Evolutionary conservation across 2,329 filamentous ascomycete genomes (phyloP).

Genomic region (Akanthomyces uredinophilus): DNA sequence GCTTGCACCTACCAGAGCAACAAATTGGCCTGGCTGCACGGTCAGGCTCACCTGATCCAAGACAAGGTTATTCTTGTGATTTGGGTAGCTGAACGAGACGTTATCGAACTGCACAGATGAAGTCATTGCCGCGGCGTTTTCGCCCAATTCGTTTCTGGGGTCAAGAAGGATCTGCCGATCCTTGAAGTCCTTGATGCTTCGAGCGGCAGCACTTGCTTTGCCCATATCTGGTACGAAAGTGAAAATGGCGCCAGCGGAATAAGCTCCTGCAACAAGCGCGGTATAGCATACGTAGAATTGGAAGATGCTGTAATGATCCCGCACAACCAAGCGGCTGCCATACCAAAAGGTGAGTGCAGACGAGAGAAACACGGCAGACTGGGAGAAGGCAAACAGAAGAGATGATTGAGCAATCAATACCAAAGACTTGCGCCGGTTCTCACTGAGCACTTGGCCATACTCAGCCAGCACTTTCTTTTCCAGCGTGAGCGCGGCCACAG

Average conservation of each 20-base stretch:
- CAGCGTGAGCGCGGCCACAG: no score
- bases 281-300: constrained; percentile 49
- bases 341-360: constrained; percentile 53
- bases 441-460: no score
- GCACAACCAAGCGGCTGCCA: constrained; percentile 16
- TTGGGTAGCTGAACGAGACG: no score
- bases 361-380: constrained; percentile 16
- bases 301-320: constrained; percentile 26
- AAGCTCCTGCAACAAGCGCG: constrained; percentile 27
- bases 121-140: constrained; percentile 11
- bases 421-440: no score
- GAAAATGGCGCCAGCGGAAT: constrained; percentile 11
- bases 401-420: no score
- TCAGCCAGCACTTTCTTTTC: no score
- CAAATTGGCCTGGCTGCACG: constrained; percentile 4
- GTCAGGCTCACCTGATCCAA: background rate
- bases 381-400: constrained; percentile 17
- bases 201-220: background rate
- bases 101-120: background rate
- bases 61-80: no score
- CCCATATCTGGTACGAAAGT: background rate
- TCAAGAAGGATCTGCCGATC: constrained; percentile 5
- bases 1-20: constrained; percentile 8
- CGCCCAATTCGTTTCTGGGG: constrained; percentile 13
- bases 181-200: background rate